Percentiles rank a stretch among this genome's conserved stretches.
phyloP scores from a whole-genome alignment of 2,329 filamentous ascomycete genomes.

The Fusarium sp. region DNA sequence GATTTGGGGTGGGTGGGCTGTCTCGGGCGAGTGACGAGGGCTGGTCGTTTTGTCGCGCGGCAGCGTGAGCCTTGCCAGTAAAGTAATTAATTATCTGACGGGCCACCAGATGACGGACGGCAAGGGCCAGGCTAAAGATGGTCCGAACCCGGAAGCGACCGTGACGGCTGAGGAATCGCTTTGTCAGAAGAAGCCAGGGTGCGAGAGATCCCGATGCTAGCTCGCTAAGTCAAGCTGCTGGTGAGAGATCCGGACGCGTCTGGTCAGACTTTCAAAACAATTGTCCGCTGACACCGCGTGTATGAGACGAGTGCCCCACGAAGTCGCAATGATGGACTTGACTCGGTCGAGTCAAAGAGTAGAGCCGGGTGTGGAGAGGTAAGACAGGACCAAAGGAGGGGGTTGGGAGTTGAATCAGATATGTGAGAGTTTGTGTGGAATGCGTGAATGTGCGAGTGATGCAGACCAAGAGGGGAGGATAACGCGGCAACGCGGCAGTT shows the following conservation, averaged over 20 bases:
- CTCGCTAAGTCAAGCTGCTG: not conserved
- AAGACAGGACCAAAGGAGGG: not conserved
- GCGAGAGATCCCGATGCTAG: conserved; percentile 2
- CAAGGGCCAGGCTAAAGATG: conserved; percentile 10
- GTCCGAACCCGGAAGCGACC: conserved; percentile 12
- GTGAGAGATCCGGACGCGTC: conserved; percentile 12
- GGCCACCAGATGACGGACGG: conserved; percentile 7
- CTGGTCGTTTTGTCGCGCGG: conserved; percentile 40
- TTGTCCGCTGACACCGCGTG: conserved; percentile 8
- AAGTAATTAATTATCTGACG: conserved; percentile 12
- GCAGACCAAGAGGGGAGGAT: conserved; percentile 5
- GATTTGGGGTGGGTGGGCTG: conserved; percentile 45
- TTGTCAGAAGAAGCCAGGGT: conserved; percentile 5
- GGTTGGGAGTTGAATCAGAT: not conserved
- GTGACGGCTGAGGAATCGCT: conserved; percentile 6
- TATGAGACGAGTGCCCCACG: conserved; percentile 1
- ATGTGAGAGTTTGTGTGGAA: conserved; percentile 3
- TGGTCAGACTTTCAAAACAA: conserved; percentile 14
- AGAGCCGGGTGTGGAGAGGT: not conserved
- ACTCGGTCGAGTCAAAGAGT: conserved; percentile 8
- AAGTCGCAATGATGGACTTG: conserved; percentile 9
- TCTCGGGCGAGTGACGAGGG: conserved; percentile 44
- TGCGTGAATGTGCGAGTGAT: conserved; percentile 1
- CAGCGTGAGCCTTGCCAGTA: conserved; percentile 23
- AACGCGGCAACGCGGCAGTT: conserved; percentile 15